A percentile compares a stretch with the other conserved stretches of the same genome.
Evolutionary conservation across 2,329 filamentous ascomycete genomes (phyloP).

Genomic region (Gaeumannomyces sp.): DNA sequence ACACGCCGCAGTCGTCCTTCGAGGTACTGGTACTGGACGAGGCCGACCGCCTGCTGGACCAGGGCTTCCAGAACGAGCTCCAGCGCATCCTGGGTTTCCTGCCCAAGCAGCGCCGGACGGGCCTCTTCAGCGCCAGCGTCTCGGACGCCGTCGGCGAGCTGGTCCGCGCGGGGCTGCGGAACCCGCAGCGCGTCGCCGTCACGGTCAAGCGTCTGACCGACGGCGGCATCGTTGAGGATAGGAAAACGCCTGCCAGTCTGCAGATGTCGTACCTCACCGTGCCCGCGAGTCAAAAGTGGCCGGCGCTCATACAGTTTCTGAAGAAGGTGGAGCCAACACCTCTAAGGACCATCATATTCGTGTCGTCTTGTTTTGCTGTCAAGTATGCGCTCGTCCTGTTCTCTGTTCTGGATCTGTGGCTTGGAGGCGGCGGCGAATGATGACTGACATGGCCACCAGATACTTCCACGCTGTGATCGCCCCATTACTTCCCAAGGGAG

Average conservation of each 20-base stretch:
- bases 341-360: constrained; percentile 81
- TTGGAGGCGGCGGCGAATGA: background rate
- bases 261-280: constrained; percentile 80
- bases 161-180: constrained; percentile 83
- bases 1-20: constrained; percentile 82
- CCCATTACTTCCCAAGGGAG: constrained; percentile 59
- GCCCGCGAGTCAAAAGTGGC: constrained; percentile 73
- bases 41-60: constrained; percentile 83
- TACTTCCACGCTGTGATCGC: constrained; percentile 72
- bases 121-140: constrained; percentile 92
- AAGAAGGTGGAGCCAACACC: constrained; percentile 64
- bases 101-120: constrained; percentile 89
- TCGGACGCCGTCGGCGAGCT: constrained; percentile 92
- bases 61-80: constrained; percentile 89
- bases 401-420: background rate
- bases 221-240: constrained; percentile 66
- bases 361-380: constrained; percentile 89
- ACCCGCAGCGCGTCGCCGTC: constrained; percentile 91
- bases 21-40: constrained; percentile 92
- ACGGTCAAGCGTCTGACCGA: constrained; percentile 70
- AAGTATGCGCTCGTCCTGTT: constrained; percentile 55
- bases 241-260: constrained; percentile 84
- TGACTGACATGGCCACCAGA: background rate
- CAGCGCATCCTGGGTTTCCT: constrained; percentile 77
- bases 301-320: constrained; percentile 65